Evolutionary conservation across 1,284 basidiomycete species (phyloP).

Genomic region (Boletus mariae): DNA sequence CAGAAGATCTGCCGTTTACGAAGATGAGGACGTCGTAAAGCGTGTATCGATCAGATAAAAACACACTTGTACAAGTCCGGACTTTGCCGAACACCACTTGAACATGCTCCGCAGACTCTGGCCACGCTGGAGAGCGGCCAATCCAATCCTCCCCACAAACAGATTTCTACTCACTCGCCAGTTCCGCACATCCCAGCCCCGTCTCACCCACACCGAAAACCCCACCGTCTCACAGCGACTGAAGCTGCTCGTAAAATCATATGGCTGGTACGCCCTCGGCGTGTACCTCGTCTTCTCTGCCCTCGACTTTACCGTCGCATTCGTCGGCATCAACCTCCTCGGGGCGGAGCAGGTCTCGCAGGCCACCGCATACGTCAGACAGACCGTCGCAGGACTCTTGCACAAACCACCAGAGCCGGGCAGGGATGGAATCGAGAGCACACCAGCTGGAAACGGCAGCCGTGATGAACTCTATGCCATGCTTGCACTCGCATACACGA

Average conservation of each 20-base stretch:
- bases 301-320: constrained; percentile 80
- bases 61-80: neutral
- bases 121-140: constrained; percentile 31
- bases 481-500: constrained; percentile 87
- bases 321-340: constrained; percentile 80
- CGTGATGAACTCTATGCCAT: constrained; percentile 86
- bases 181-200: constrained; percentile 40
- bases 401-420: constrained; percentile 60
- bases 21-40: constrained; percentile 11
- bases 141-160: constrained; percentile 45
- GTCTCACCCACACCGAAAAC: constrained; percentile 4
- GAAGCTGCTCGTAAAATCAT: constrained; percentile 84
- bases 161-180: constrained; percentile 35
- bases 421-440: constrained; percentile 45
- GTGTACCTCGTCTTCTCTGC: constrained; percentile 74
- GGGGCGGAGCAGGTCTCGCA: constrained; percentile 88
- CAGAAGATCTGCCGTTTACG: constrained; percentile 15
- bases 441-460: constrained; percentile 34
- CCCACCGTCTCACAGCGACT: constrained; percentile 56
- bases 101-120: constrained; percentile 26
- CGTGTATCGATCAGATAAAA: neutral
- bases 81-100: neutral
- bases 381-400: constrained; percentile 39
- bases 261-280: constrained; percentile 90
- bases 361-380: constrained; percentile 59